Evolutionary conservation across 2,329 filamentous ascomycete genomes (phyloP).

Genomic region (Cytospora piceae): DNA sequence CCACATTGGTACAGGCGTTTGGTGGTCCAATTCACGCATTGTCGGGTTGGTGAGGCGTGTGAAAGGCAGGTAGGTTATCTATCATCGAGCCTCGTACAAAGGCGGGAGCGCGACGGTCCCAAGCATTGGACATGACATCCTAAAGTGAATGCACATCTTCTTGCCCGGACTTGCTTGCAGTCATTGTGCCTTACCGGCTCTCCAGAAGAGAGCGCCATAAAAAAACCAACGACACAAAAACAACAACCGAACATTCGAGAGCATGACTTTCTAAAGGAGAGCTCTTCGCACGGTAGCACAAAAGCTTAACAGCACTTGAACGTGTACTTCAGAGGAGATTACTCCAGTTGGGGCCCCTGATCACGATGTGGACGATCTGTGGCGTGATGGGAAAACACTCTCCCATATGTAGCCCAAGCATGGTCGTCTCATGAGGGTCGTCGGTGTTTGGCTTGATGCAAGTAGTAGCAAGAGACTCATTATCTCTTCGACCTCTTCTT

Average conservation of each 20-base stretch:
- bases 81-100: neutral
- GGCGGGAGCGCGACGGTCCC: neutral
- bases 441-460: constrained; percentile 6
- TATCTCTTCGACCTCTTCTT: constrained; percentile 48
- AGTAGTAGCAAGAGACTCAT: constrained; percentile 17
- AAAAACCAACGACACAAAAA: too few species aligned
- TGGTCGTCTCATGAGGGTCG: constrained; percentile 6
- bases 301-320: neutral
- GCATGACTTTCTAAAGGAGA: too few species aligned
- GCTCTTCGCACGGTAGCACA: neutral
- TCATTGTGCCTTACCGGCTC: neutral
- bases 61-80: neutral
- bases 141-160: neutral
- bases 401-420: neutral
- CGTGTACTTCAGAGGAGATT: neutral
- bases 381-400: neutral
- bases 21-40: constrained; percentile 28
- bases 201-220: neutral
- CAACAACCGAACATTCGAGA: too few species aligned
- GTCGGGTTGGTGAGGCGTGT: constrained; percentile 1
- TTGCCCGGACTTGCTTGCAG: neutral
- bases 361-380: neutral
- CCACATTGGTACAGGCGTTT: neutral
- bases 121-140: neutral
- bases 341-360: neutral